These are phyloP conservation scores for bread wheat (Triticum aestivum) DNA, from an alignment of 176 grass and related monocot genomes.

Conservation along the genomic window DNA sequence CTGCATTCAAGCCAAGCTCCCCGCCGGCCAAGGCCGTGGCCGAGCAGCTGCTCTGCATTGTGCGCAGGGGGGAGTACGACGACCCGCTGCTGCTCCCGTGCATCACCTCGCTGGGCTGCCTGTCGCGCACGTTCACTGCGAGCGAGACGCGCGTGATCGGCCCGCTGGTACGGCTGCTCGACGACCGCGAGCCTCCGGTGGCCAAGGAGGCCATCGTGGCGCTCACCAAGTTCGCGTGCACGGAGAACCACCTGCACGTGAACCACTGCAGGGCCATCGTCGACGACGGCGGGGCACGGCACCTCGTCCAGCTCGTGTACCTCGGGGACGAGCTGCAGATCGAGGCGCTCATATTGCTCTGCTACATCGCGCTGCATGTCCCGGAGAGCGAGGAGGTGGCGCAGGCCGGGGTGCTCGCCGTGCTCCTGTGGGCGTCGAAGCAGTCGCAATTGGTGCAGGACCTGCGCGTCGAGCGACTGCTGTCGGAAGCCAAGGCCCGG, in stretches of 20 bases:
- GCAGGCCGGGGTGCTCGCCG: conserved; percentile 72
- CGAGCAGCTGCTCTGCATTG: conserved; percentile 65
- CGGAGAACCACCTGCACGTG: conserved; percentile 66
- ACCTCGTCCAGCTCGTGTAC: conserved; percentile 87
- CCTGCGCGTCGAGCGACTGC: conserved; percentile 49
- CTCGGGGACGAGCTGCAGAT: conserved; percentile 76
- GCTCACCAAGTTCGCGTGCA: conserved; percentile 87
- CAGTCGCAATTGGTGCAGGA: conserved; percentile 77
- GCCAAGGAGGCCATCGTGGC: conserved; percentile 68
- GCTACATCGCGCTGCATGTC: conserved; percentile 67
- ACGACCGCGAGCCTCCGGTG: conserved; percentile 60
- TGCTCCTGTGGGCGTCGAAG: conserved; percentile 87
- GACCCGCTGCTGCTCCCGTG: conserved; percentile 63
- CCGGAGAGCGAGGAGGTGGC: conserved; percentile 80
- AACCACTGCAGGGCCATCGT: conserved; percentile 79
- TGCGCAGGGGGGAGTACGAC: conserved; percentile 49
- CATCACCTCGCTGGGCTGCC: conserved; percentile 70
- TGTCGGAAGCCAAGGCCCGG: conserved; percentile 54
- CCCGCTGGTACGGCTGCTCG: conserved; percentile 78
- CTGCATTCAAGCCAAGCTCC: conserved; percentile 85
- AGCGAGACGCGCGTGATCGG: conserved; percentile 80
- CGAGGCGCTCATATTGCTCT: conserved; percentile 78
- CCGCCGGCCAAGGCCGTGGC: conserved; percentile 55
- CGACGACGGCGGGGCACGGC: conserved; percentile 58
- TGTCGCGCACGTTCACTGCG: conserved; percentile 77